These are phyloP conservation scores for Clavispora asparagi DNA, from an alignment of 805 yeast species.

Conservation along the genomic window DNA sequence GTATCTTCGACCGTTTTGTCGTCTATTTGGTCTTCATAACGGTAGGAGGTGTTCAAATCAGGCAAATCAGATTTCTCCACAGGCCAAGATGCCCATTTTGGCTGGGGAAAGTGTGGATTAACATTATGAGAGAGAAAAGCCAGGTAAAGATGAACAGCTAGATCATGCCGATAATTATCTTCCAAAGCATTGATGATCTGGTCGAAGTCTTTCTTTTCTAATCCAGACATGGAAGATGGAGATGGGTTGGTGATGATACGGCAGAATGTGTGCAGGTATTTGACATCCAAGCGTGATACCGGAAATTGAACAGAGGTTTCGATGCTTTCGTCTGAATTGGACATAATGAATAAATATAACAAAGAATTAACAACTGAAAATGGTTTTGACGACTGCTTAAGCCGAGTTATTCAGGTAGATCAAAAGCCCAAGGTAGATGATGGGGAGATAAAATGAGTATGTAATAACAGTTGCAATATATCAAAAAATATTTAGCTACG, in stretches of 20 bases:
- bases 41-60: not conserved
- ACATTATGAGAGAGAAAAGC: conserved; percentile 40
- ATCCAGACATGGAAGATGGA: not conserved
- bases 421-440: no score
- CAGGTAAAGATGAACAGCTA: conserved; percentile 63
- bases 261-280: not conserved
- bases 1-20: not conserved
- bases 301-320: no score
- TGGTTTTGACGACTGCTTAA: no score
- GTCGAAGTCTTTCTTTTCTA: not conserved
- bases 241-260: not conserved
- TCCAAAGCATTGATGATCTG: conserved; percentile 33
- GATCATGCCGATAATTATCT: conserved; percentile 46
- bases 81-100: conserved; percentile 62
- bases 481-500: no score
- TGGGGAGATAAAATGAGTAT: no score
- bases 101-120: conserved; percentile 30
- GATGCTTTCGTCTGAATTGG: no score
- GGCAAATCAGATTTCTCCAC: conserved; percentile 9
- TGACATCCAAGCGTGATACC: no score
- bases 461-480: no score
- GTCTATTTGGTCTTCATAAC: not conserved
- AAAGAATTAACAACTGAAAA: no score
- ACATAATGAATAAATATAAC: no score
- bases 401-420: no score